phyloP scores from a whole-genome alignment of 2,329 filamentous ascomycete species.

The Pleurostoma richardsiae region DNA sequence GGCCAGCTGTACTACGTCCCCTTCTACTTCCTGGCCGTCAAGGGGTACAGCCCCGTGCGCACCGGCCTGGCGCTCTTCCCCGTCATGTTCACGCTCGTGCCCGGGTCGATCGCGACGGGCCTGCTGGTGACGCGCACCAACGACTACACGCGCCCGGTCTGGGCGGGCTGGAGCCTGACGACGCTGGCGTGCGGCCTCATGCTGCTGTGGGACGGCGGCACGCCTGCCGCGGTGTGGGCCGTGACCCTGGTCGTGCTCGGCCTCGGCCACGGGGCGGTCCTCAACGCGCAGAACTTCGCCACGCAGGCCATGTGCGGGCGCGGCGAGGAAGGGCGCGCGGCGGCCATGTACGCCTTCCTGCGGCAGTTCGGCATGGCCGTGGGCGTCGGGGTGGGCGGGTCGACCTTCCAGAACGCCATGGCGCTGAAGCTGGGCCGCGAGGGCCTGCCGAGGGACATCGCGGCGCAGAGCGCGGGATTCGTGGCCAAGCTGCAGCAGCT shows the following conservation, averaged over 20 bases:
- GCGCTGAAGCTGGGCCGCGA: constrained; percentile 5
- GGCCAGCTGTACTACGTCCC: constrained; percentile 9
- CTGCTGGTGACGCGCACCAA: constrained; percentile 8
- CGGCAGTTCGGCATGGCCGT: constrained; percentile 11
- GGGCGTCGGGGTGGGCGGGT: constrained; percentile 11
- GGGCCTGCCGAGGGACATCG: neutral
- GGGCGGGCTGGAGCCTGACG: constrained; percentile 10
- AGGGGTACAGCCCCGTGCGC: constrained; percentile 7
- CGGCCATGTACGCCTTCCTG: constrained; percentile 3
- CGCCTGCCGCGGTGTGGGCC: constrained; percentile 5
- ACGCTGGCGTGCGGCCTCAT: constrained; percentile 5
- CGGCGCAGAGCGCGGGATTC: neutral
- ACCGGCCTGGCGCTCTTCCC: constrained; percentile 13
- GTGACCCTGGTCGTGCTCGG: constrained; percentile 7
- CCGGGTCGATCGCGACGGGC: constrained; percentile 10
- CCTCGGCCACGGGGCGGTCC: constrained; percentile 11
- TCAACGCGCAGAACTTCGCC: constrained; percentile 12
- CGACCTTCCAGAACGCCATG: constrained; percentile 13
- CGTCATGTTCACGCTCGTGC: constrained; percentile 8
- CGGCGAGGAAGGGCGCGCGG: constrained; percentile 9
- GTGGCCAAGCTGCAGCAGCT: neutral
- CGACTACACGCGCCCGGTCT: constrained; percentile 11
- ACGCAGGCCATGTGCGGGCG: constrained; percentile 11
- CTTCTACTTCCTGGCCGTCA: constrained; percentile 14
- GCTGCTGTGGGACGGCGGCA: constrained; percentile 7